Evolutionary conservation across 495 filamentous ascomycete genomes (phyloP).

Genomic region (Lindgomyces ingoldianus): DNA sequence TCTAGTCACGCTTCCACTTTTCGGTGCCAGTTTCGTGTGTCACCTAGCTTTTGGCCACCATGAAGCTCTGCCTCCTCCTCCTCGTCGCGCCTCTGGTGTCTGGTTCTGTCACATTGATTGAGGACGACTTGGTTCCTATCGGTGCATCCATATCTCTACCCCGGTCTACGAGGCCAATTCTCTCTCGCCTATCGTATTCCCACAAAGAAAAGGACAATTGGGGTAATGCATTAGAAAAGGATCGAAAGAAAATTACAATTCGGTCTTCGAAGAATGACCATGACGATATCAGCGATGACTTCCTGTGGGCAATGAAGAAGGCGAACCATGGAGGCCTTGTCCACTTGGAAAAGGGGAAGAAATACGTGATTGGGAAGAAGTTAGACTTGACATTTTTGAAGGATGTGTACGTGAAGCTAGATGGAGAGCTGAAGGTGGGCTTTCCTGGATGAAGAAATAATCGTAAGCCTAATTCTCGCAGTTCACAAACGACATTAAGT

Average conservation of each 20-base stretch:
- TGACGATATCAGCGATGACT: conserved; percentile 27
- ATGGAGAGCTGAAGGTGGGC: conserved; percentile 25
- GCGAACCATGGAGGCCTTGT: conserved; percentile 72
- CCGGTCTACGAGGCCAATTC: not conserved
- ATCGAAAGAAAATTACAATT: conserved; percentile 26
- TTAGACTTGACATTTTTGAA: conserved; percentile 65
- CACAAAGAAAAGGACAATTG: conserved; percentile 20
- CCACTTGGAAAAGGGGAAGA: conserved; percentile 56
- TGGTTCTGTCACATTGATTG: not conserved
- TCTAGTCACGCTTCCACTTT: too few relatives aligned
- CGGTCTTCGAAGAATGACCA: conserved; percentile 18
- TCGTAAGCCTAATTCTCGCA: conserved; percentile 8
- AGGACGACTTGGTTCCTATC: conserved; percentile 9
- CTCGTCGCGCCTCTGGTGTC: conserved; percentile 4
- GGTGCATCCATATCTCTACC: conserved; percentile 17
- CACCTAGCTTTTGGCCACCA: too few relatives aligned
- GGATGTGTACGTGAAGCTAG: conserved; percentile 48
- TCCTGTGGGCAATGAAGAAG: conserved; percentile 52
- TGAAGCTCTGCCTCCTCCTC: conserved; percentile 11
- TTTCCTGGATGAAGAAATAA: not conserved
- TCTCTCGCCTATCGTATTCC: not conserved
- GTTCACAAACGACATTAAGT: conserved; percentile 66
- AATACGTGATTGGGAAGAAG: conserved; percentile 65
- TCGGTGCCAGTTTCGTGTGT: too few relatives aligned
- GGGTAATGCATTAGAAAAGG: conserved; percentile 24